Evolutionary conservation across 306 rosid species (phyloP), one percentile per base, ranked within the genome.

Genomic region (Dalbergia cochinchinensis): DNA sequence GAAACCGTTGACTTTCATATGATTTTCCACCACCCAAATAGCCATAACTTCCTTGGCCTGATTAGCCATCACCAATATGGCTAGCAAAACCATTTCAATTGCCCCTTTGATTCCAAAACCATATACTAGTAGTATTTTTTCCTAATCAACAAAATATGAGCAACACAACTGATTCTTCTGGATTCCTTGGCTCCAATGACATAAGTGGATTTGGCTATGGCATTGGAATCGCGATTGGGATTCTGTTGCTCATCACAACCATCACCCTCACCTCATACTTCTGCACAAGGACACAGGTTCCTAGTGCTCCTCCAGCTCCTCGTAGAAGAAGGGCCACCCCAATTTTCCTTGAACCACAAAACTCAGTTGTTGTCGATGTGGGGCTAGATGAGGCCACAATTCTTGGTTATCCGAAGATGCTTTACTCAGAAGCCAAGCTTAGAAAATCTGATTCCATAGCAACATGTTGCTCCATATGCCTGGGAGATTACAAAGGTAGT

Each of bases 231-330:
- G 92, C 99, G 9, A 79, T 90, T 82, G 97, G 97, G 5, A 83
- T 94, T 61, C 97, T 94, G 16, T 48, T 94, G 20, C 95, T 92
- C 63, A 89, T 94, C 73, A 91, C 99, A 59, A 92, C 97, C 74
- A 87, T 95, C 78, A 88, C 94, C 65, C 86, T 94, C n/a, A 84
- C 97, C 33, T 92, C 97, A 47, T 94, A 94, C 72, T 92, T 91
- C 80, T 94, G 99, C 89, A 70, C 89, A 65, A 64, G 94, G 20
- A 19, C 76, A 51, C 86, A 61, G 7, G 50, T 58, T 0, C 88
- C 88, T 7, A 0, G 73, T 6, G 4, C 3, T 76, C 16, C 70
- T 79, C 51, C 51, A 8, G 15, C 75, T 4, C 15, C 67, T 0
- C 81, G 12, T 5, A 85, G 89, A 55, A 72, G 35, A 26, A 54